A percentile compares a stretch with the other conserved stretches of the same genome.
These are phyloP conservation scores for Ceratocystis eucalypticola DNA, from an alignment of 2,329 filamentous ascomycete genomes.

Conservation along the genomic window DNA sequence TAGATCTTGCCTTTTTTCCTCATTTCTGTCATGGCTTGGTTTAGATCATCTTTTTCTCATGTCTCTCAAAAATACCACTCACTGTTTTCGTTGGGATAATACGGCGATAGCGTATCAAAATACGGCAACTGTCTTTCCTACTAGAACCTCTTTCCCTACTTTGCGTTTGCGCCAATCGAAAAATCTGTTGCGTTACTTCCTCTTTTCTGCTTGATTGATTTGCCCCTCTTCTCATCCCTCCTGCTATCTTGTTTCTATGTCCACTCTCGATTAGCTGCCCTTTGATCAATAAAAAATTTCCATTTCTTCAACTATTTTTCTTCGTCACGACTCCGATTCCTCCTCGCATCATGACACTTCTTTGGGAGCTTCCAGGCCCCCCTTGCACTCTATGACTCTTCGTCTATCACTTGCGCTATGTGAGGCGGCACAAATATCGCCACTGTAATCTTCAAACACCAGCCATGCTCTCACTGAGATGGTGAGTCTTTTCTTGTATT, in stretches of 20 bases:
- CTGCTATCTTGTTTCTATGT: neutral
- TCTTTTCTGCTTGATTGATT: neutral
- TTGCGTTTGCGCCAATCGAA: neutral
- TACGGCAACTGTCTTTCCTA: neutral
- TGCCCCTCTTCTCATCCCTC: neutral
- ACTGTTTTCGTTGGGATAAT: neutral
- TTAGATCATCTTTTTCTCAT: too few relatives aligned
- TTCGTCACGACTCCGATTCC: neutral
- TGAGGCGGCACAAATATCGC: neutral
- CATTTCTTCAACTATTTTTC: neutral
- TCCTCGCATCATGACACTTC: slow-evolving; percentile 5
- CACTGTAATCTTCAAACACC: neutral
- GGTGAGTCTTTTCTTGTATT: neutral
- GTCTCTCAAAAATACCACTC: neutral
- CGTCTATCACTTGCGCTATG: neutral
- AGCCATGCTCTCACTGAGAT: too few relatives aligned
- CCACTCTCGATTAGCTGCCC: neutral
- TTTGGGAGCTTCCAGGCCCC: neutral
- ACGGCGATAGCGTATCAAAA: neutral
- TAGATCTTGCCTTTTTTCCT: neutral
- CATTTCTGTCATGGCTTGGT: neutral
- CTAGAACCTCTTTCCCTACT: neutral
- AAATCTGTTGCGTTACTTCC: neutral
- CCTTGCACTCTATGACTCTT: neutral
- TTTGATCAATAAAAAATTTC: neutral